Evolutionary conservation across 2,329 filamentous ascomycete genomes (phyloP).

Genomic region (Graphiopsis chlorocephala): DNA sequence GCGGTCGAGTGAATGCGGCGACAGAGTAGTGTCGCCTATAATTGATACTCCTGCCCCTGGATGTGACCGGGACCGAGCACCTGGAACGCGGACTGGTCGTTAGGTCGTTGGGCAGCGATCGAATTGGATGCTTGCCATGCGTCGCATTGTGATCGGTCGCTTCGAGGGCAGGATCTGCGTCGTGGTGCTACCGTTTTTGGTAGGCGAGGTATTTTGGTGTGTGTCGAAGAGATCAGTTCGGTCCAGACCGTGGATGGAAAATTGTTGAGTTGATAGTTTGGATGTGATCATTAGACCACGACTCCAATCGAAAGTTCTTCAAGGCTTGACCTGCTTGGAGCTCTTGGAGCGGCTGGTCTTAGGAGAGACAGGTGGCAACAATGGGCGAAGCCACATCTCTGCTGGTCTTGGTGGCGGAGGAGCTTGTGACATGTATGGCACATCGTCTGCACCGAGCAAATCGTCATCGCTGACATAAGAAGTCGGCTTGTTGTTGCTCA

Average conservation of each 20-base stretch:
- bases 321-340: conserved; percentile 16
- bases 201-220: neutral
- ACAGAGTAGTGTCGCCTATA: neutral
- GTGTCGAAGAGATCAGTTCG: neutral
- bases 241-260: neutral
- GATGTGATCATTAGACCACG: neutral
- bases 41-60: neutral
- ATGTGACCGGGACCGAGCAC: conserved; percentile 6
- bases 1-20: neutral
- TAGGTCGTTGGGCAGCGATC: conserved; percentile 7
- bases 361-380: conserved; percentile 28
- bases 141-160: conserved; percentile 8
- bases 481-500: conserved; percentile 23
- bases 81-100: neutral
- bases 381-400: conserved; percentile 32
- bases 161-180: neutral
- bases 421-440: conserved; percentile 32
- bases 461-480: conserved; percentile 39
- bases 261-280: neutral
- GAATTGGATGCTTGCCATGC: conserved; percentile 8
- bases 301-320: conserved; percentile 2
- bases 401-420: conserved; percentile 35
- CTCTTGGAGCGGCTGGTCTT: conserved; percentile 10
- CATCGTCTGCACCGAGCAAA: conserved; percentile 35
- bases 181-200: neutral